Base-by-base conservation (phyloP, 2,329 filamentous ascomycete genomes). In the Talaromyces sp. region DNA sequence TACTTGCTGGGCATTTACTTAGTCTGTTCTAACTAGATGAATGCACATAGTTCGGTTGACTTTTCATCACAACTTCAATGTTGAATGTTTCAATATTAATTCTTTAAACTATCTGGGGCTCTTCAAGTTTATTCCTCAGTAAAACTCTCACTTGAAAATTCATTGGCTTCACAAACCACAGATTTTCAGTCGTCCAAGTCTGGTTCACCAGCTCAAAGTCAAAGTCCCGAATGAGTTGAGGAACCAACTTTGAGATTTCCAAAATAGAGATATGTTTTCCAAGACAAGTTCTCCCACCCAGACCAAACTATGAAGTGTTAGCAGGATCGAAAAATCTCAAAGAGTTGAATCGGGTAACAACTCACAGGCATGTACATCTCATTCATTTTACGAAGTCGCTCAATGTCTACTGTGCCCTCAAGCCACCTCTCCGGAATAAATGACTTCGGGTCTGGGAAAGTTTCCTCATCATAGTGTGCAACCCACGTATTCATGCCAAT, bases 391-490 rank as follows among this genome's bases (percentile, higher is more conserved):
- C 64, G 69, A 45, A 71, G 49, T 17, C 46, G 61, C 10, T 65
- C 66, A 5, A 65, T 64, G 24, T 66, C 56, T 27, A 9, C 9
- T 4, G 9, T 27, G 5, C 24, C 24, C 51, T 76, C 72, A 3
- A 77, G 55, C 76, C 76, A 79, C 14, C 76, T 64, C 49, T 77
- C 75, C 0, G 80, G 80, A 9, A 70, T 64, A 56, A 79, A 83
- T 0, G 61, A 40, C 4, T 70, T 64, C 2, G 76, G 74, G 44
- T 79, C 72, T 0, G 60, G 44, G 61, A 79, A 82, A 17, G 81
- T 70, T 0, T 49, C 53, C 13, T 66, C 63, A 47, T 80, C 65
- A 19, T 75, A 70, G 60, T 81, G 76, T 7, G 73, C 70, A 14
- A 79, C 67, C 70, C 75, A 77, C 22, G 67, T 57, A 46, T 76